Evolutionary conservation across 202 grass and related monocot genomes (phyloP).

Genomic region (Digitaria exilis): DNA sequence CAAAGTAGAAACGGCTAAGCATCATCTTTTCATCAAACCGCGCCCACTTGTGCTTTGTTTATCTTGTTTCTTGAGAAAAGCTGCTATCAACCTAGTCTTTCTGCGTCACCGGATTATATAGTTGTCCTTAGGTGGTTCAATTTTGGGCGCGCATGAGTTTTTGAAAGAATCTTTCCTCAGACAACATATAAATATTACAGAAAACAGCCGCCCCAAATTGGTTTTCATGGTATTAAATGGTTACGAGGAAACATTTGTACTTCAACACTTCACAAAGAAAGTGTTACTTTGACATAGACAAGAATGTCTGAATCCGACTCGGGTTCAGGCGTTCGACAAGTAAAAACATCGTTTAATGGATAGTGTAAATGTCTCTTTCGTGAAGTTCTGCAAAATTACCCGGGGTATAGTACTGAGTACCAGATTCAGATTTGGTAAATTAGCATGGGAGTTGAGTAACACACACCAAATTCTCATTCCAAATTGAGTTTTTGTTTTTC

Average conservation of each 20-base stretch:
- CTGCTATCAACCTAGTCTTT: conserved; percentile 36
- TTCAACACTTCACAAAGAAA: neutral
- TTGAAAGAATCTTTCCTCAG: neutral
- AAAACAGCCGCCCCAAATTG: conserved; percentile 16
- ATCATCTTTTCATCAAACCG: conserved; percentile 43
- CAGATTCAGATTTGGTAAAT: neutral
- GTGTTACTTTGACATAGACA: neutral
- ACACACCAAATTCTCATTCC: neutral
- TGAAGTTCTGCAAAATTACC: neutral
- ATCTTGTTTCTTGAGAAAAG: conserved; percentile 14
- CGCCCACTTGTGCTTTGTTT: conserved; percentile 38
- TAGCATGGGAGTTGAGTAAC: no score
- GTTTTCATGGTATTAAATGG: neutral
- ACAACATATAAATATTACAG: conserved; percentile 9
- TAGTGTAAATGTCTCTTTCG: neutral
- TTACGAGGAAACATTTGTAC: neutral
- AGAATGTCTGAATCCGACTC: neutral
- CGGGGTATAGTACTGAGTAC: neutral
- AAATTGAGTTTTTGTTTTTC: no score
- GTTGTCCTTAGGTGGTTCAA: neutral
- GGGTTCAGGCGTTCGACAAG: neutral
- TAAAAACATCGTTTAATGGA: neutral
- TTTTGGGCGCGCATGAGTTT: conserved; percentile 4
- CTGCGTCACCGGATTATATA: conserved; percentile 9
- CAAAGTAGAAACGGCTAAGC: conserved; percentile 26